Base-by-base conservation (phyloP, 768 basidiomycete genomes). In the Boletellus ananas region DNA sequence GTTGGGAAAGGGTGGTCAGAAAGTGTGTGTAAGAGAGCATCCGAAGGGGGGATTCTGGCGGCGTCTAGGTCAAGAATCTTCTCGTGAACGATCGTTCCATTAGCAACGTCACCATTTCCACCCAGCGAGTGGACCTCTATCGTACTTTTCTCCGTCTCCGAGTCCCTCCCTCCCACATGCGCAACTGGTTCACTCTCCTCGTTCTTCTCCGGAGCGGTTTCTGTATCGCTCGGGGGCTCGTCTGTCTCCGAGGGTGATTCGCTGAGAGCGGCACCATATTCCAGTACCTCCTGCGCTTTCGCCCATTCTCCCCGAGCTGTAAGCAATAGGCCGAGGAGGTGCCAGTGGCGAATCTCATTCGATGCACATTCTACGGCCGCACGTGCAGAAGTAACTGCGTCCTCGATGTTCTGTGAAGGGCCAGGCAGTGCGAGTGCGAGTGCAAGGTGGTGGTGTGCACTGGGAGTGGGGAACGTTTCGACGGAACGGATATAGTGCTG, bases 321-420 rank as follows among this genome's bases (percentile, higher is more conserved):
- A n/a, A 94, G 74, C 11, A 95, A 67, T 5, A 97, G 71, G 0
- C 88, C 92, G 0, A 97, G 76, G 14, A 97, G 78, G 68, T 97
- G 95, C 94, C 94, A 97, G 46, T 88, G 86, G 36, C 90, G 78
- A 21, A 89, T 66, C 51, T 80, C 76, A 29, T 66, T 70, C 0
- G 85, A 73, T 27, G 85, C 81, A 6, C 76, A 74, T 63, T 94
- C 87, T 3, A 95, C 81, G 1, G 93, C 88, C 4, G 72, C 60
- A 6, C 85, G 82, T 0, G 90, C 87, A 44, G 81, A 72, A 13
- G 76, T 67, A 7, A 87, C 77, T 0, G 94, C 90, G 25, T 75
- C 70, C n/a, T 80, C 74, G 31, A 94, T 69, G 54, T 89, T 78
- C 21, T 85, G 83, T 4, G 73, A 69, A 2, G 79, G 78, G 13